A percentile compares a stretch with the other conserved stretches of the same genome.
phyloP scores from a whole-genome alignment of 768 basidiomycete genomes.

The Artomyces pyxidatus region DNA sequence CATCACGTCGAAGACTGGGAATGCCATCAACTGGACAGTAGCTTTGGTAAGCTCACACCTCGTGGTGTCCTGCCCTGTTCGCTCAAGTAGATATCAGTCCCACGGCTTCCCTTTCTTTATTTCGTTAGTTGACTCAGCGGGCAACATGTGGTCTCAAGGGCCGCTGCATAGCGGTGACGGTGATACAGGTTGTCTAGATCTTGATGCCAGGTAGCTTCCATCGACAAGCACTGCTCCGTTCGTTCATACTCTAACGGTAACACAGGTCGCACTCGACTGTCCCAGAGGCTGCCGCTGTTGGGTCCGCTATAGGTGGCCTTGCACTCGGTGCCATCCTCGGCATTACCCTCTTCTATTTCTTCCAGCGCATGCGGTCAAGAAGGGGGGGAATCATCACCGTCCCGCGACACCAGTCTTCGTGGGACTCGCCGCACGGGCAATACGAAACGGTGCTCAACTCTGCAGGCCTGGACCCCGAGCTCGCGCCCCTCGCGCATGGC shows the following conservation, averaged over 20 bases:
- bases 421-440: neutral
- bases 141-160: slow-evolving; percentile 48
- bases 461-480: neutral
- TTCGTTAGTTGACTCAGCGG: slow-evolving; percentile 42
- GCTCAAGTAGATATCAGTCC: slow-evolving; percentile 27
- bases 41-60: slow-evolving; percentile 18
- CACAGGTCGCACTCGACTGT: neutral
- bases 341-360: slow-evolving; percentile 4
- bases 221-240: too few relatives aligned
- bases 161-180: slow-evolving; percentile 46
- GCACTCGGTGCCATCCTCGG: slow-evolving; percentile 15
- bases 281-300: slow-evolving; percentile 17
- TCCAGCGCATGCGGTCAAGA: too few relatives aligned
- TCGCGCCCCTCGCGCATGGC: neutral
- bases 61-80: too few relatives aligned
- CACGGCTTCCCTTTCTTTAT: slow-evolving; percentile 52
- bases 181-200: slow-evolving; percentile 34
- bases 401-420: neutral
- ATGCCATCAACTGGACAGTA: slow-evolving; percentile 54
- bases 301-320: slow-evolving; percentile 19
- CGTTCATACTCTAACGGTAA: too few relatives aligned
- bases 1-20: slow-evolving; percentile 36
- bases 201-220: slow-evolving; percentile 4
- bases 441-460: neutral
- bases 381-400: neutral